A percentile compares a stretch with the other conserved stretches of the same genome.
Evolutionary conservation across 768 basidiomycete genomes (phyloP).

Genomic region (Leucocoprinus birnbaumii): DNA sequence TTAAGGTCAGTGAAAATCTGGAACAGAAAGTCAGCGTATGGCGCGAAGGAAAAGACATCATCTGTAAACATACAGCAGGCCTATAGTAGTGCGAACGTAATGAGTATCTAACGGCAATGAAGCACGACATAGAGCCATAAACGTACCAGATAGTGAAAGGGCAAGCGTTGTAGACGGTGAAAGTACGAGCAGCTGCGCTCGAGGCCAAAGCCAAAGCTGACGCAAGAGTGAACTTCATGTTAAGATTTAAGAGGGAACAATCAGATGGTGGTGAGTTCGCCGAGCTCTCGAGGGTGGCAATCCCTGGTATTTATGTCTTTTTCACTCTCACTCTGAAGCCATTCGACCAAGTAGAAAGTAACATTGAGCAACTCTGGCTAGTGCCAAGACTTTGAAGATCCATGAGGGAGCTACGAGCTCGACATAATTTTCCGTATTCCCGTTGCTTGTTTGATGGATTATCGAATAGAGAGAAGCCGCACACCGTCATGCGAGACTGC

Average conservation of each 20-base stretch:
- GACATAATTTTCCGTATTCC: background rate
- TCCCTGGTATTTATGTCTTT: background rate
- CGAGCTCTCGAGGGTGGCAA: background rate
- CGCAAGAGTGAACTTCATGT: slow-evolving; percentile 9
- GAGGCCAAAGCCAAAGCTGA: slow-evolving; percentile 10
- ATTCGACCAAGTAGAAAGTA: background rate
- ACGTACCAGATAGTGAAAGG: slow-evolving; percentile 64
- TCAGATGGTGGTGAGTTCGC: background rate
- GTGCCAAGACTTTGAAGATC: too few species aligned
- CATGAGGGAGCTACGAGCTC: too few species aligned
- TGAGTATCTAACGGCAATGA: too few species aligned
- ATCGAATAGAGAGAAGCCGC: background rate
- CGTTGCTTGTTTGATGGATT: background rate
- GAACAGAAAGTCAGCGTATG: slow-evolving; percentile 20
- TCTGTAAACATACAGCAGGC: slow-evolving; percentile 29
- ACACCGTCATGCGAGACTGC: background rate
- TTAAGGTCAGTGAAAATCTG: slow-evolving; percentile 60
- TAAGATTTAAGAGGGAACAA: background rate
- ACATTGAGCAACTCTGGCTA: background rate
- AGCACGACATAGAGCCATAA: background rate
- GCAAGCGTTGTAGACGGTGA: slow-evolving; percentile 53
- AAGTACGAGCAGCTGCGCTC: slow-evolving; percentile 6
- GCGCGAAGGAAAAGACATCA: too few species aligned
- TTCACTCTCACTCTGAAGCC: background rate
- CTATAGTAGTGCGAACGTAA: too few species aligned